phyloP scores from a whole-genome alignment of 139 green algal species.

The Auxenochlorella pyrenoidosa region DNA sequence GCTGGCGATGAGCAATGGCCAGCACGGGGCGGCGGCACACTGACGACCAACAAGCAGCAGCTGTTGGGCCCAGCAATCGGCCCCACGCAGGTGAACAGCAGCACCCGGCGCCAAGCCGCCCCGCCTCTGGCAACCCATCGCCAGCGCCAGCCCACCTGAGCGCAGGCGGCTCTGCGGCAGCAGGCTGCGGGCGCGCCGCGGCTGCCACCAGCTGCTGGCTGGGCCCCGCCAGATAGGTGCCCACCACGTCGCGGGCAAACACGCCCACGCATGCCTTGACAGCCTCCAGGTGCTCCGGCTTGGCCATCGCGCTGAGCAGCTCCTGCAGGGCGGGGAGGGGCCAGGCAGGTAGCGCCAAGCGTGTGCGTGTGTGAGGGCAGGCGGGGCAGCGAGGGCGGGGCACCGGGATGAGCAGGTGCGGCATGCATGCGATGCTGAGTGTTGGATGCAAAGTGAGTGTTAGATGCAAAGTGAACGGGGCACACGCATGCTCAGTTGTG shows the following conservation, averaged over 20 bases:
- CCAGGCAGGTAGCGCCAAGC: neutral
- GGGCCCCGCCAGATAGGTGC: constrained; percentile 22
- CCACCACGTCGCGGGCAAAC: constrained; percentile 44
- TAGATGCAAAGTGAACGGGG: no score
- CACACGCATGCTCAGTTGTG: no score
- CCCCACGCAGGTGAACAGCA: neutral
- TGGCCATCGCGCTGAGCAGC: constrained; percentile 43
- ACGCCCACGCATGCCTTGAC: constrained; percentile 40
- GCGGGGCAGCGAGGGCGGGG: neutral
- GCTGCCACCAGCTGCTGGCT: neutral
- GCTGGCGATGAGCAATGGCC: no score
- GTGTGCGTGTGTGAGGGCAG: neutral
- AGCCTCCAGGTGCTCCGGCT: constrained; percentile 44
- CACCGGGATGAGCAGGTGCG: no score
- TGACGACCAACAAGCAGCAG: no score
- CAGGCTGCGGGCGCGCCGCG: neutral
- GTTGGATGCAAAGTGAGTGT: no score
- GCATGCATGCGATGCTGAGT: no score
- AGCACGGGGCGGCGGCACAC: no score
- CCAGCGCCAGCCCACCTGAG: no score
- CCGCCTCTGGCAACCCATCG: neutral
- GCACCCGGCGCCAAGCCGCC: neutral
- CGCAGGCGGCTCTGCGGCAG: neutral
- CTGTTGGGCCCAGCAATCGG: no score
- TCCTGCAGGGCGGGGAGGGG: neutral